phyloP scores from a whole-genome alignment of 1,284 basidiomycete genomes.

The Ustilago xerochloae region DNA sequence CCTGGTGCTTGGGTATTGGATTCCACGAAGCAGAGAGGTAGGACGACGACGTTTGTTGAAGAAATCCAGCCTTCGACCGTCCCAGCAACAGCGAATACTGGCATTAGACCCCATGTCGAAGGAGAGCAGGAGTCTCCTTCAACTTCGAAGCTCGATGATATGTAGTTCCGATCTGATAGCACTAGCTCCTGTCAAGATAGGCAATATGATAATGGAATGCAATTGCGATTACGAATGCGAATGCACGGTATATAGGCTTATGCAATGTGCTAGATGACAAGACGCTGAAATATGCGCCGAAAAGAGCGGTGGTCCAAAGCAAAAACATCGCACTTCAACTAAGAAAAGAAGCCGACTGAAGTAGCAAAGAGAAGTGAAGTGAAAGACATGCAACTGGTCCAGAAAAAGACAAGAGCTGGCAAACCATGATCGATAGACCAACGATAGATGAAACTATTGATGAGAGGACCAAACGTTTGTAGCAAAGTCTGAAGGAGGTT shows the following conservation, averaged over 20 bases:
- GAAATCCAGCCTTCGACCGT: background rate
- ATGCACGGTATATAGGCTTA: too few species aligned
- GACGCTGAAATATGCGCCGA: too few species aligned
- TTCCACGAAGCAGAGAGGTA: conserved; percentile 38
- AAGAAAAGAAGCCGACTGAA: conserved; percentile 2
- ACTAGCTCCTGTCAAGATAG: background rate
- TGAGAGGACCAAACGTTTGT: conserved; percentile 11
- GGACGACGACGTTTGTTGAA: conserved; percentile 31
- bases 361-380: conserved; percentile 15
- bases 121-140: conserved; percentile 4
- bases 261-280: too few species aligned
- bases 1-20: conserved; percentile 51
- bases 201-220: too few species aligned
- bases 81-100: background rate
- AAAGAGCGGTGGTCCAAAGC: too few species aligned
- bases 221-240: background rate
- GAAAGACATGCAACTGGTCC: conserved; percentile 15
- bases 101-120: too few species aligned
- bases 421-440: conserved; percentile 32
- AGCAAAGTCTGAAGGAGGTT: conserved; percentile 17
- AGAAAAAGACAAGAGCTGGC: conserved; percentile 23
- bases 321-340: too few species aligned
- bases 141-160: conserved; percentile 10
- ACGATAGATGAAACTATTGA: conserved; percentile 35
- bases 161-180: background rate